These are phyloP conservation scores for Glarea lozoyensis DNA, from an alignment of 495 filamentous ascomycete species.

Conservation along the genomic window DNA sequence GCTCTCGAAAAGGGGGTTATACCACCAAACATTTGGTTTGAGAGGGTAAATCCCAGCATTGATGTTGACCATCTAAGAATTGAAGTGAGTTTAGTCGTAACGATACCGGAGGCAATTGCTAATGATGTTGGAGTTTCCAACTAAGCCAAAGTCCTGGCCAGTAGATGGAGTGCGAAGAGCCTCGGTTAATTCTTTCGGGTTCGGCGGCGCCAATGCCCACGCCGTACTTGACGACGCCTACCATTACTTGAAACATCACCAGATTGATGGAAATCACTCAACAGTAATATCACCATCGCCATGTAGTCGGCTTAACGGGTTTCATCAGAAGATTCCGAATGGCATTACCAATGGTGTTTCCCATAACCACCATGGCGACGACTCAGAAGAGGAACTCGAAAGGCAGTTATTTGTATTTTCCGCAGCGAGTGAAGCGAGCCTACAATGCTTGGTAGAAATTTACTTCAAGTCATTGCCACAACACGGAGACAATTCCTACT, in stretches of 20 bases:
- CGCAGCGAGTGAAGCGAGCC: background rate
- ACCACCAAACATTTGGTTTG: slow-evolving; percentile 31
- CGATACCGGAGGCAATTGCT: background rate
- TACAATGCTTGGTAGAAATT: background rate
- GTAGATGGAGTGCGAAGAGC: slow-evolving; percentile 28
- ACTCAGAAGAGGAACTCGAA: too few species aligned
- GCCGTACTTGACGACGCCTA: slow-evolving; percentile 37
- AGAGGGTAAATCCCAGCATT: slow-evolving; percentile 24
- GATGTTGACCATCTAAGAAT: background rate
- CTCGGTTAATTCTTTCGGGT: slow-evolving; percentile 48
- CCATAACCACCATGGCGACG: too few species aligned
- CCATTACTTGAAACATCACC: slow-evolving; percentile 3
- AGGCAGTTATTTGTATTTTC: background rate
- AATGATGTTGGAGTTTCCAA: slow-evolving; percentile 20
- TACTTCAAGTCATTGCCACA: background rate
- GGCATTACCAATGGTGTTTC: background rate
- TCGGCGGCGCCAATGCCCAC: slow-evolving; percentile 49
- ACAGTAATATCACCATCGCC: background rate
- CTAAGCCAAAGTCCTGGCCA: slow-evolving; percentile 21
- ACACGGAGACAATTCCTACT: too few species aligned
- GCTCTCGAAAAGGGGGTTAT: slow-evolving; percentile 47
- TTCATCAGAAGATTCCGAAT: background rate
- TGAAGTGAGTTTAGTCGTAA: background rate
- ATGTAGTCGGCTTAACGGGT: background rate
- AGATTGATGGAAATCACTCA: background rate